Base-by-base conservation (phyloP, 2,329 filamentous ascomycete genomes). In the Fusarium liriodendri region DNA sequence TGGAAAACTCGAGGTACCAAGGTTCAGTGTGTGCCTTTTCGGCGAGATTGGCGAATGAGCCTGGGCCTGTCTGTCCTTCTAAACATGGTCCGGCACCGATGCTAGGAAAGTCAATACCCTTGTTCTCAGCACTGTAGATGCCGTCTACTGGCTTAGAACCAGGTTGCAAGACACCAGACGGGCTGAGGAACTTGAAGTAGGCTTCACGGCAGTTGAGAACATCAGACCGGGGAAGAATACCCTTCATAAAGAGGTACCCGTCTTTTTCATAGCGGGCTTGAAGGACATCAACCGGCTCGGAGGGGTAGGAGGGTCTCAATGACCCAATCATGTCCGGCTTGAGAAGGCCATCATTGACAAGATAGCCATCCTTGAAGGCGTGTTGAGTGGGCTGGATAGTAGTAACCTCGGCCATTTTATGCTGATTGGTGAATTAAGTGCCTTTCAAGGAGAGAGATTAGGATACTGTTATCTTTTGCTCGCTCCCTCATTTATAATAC, bases 21-120 rank as follows among this genome's bases (percentile, higher is more conserved):
- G 50, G 3, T 25, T 73, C 67, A 0, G 62, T 66, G n/a, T 74
- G 70, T 4, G 70, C 64, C 20, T 73, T 52, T 13, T 71, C 62
- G 2, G 62, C 71, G 13, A 73, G 38, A n/a, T 32, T 47, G 6
- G 60, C 67, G 27, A 73, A 72, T 1, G 66, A 73, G 5, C 59
- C 71, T 6, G 68, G 70, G 0, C 35, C 60, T 7, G 32, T 61
- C 14, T 65, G 66, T 4, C 57, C 50, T 6, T 60, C 45, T 6
- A 54, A 11, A 1, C 38, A 58, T 8, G 66, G 62, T 3, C 69
- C 66, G 0, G 62, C 66, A 4, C 71, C 69, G 16, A 73, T 59
- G 14, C 69, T 72, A 0, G 69, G 69, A 27, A 62, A 72, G 33
- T 72, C 35, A 3, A 54, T 40, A 3, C 52, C 45, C 8, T 70